Evolutionary conservation across 495 filamentous ascomycete species (phyloP).

Genomic region (Tuber calosporum): DNA sequence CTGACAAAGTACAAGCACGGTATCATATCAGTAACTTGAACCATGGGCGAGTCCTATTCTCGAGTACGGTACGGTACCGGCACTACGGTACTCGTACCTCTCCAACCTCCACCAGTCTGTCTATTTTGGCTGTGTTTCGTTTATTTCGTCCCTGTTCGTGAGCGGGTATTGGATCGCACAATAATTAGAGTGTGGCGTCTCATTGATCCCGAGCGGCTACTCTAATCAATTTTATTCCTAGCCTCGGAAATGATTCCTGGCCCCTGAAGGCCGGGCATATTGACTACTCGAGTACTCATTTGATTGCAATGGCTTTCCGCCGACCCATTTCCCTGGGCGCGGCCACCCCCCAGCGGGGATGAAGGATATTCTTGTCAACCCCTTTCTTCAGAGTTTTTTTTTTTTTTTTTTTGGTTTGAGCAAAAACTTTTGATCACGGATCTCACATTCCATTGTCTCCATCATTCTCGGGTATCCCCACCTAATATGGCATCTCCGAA

Average conservation of each 20-base stretch:
- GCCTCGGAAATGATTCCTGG: background rate
- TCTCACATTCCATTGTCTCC: background rate
- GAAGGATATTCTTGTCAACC: background rate
- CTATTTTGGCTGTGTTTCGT: background rate
- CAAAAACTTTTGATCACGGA: background rate
- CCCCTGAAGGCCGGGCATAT: background rate
- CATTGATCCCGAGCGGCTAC: background rate
- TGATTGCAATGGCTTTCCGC: background rate
- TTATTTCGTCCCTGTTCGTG: background rate
- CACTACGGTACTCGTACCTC: no score
- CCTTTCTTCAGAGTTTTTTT: background rate
- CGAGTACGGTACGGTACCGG: no score
- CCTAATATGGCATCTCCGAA: background rate
- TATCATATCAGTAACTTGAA: background rate
- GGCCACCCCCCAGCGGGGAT: background rate
- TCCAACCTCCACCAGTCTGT: background rate
- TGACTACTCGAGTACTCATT: background rate
- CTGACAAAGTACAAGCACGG: background rate
- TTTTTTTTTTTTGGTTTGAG: background rate
- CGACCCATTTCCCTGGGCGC: background rate
- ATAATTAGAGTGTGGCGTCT: background rate
- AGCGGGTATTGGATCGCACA: background rate
- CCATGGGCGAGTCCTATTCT: background rate
- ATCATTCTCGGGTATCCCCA: background rate
- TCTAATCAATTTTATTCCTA: no score